Conservation (phyloP, 2,329 filamentous ascomycete species). For the Pyricularia grisea region DNA sequence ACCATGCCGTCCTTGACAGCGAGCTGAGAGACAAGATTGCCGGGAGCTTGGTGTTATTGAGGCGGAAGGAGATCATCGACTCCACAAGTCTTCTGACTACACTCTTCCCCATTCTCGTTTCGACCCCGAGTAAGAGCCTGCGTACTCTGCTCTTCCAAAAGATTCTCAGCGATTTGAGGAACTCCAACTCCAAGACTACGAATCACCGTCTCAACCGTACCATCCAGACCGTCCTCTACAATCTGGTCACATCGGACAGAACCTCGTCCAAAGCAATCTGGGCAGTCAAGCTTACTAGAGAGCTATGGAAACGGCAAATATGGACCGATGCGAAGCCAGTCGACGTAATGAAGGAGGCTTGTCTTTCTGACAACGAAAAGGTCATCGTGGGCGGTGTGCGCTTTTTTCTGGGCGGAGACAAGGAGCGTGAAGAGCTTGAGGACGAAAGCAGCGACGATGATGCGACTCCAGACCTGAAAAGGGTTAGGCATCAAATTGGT, state of each 20-base stretch:
- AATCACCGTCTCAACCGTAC: slow-evolving; percentile 92
- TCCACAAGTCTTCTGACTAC: slow-evolving; percentile 77
- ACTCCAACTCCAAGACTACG: slow-evolving; percentile 74
- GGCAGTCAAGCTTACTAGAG: slow-evolving; percentile 90
- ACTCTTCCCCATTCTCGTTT: slow-evolving; percentile 86
- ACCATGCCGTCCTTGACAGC: slow-evolving; percentile 73
- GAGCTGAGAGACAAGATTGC: slow-evolving; percentile 93
- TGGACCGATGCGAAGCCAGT: slow-evolving; percentile 89
- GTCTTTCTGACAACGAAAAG: slow-evolving; percentile 84
- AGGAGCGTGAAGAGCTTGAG: slow-evolving; percentile 86
- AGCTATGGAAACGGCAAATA: slow-evolving; percentile 92
- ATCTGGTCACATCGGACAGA: slow-evolving; percentile 78
- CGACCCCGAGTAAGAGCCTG: slow-evolving; percentile 80
- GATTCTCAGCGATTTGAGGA: slow-evolving; percentile 82
- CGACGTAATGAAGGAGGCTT: slow-evolving; percentile 94
- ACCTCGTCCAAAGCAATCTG: slow-evolving; percentile 81
- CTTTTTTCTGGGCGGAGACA: slow-evolving; percentile 94
- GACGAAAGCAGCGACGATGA: slow-evolving; percentile 84
- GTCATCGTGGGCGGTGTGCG: slow-evolving; percentile 78
- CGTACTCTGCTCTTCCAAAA: slow-evolving; percentile 77
- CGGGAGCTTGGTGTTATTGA: slow-evolving; percentile 74
- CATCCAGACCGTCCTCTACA: slow-evolving; percentile 88
- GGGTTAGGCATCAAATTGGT: slow-evolving; percentile 72
- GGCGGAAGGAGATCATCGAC: slow-evolving; percentile 87
- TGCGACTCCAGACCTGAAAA: slow-evolving; percentile 55